Evolutionary conservation across 257 asterid genomes (phyloP), one percentile per base, ranked within the genome.

Genomic region (Avicennia marina): DNA sequence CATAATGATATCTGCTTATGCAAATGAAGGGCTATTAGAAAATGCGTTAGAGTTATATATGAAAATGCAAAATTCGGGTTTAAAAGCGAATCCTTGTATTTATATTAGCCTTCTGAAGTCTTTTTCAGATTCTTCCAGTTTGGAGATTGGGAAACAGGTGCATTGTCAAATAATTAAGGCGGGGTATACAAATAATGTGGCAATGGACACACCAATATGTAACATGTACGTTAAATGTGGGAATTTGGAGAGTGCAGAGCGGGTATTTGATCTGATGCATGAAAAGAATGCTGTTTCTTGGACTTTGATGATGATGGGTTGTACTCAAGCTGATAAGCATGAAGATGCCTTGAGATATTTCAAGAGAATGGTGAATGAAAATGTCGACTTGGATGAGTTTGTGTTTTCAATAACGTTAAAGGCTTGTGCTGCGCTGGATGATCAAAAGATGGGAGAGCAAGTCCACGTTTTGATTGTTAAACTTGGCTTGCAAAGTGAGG

Each of bases 241-340:
- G 49, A 11, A 54, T 25, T 33, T 75, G 56, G 72, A 73, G 39
- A 31, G 55, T 24, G 85, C 82, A 0, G 69, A 75, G 49, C 34
- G 54, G 48, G 31, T 40, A 21, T 81, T 81, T 38, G 58, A 59
- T 25, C 52, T 39, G 64, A 77, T 77, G 76, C 50, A 6, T 5
- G 82, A 75, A 32, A 77, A 64, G 71, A 78, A 67, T 59, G 71
- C 46, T 2, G 58, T 75, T 31, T 41, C 82, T 4, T 78, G 84
- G 82, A 81, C 89, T 20, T 53, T 71, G 0, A 58, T 81, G 79
- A 75, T 81, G 73, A 77, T 75, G 68, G 85, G 85, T 7, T 78
- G 63, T 61, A 64, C 83, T 61, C 66, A 72, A 36, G 79, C 82
- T 11, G 57, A 70, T 51, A 66, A 72, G 72, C 64, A 55, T 27